Evolutionary conservation across 805 yeast species (phyloP), one percentile per base, ranked within the genome.

Genomic region (Candida piceae): DNA sequence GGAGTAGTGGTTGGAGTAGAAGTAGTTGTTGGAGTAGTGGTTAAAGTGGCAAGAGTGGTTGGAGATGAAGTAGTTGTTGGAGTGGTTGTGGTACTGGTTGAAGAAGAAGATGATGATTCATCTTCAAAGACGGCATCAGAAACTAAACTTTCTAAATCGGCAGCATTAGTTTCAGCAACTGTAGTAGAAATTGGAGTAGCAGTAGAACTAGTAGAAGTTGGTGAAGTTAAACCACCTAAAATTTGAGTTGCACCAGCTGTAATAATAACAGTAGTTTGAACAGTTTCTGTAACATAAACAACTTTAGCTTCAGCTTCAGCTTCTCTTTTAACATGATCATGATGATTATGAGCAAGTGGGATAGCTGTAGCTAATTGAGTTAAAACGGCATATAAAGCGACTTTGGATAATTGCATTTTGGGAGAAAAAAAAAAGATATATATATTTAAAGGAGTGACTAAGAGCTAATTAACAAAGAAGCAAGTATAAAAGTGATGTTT

Each of bases 231-330:
- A n/a, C 21, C 36, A 20, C 46, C 52, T 16, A 48, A 21, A 15
- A 41, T 39, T 29, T 44, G 44, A 12, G 52, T 49, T 4, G 47
- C 42, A 27, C 41, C 56, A 5, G 44, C 52, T 12, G 44, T 45
- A 32, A 55, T 46, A 22, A 44, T 30, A 13, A 53, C 51, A 4
- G 58, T 53, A 4, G 46, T 45, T 27, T 42, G 29, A 19, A 50
- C 52, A 15, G 49, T 44, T 31, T 46, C 29, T 2, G 57, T 52
- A 13, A 53, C 57, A n/a, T 39, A 40, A n/a, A 48, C 43, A 15
- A 45, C 26, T n/a, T 45, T 39, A 25, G 38, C 30, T 4, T 33
- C 22, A 13, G 52, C 44, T 23, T 45, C 47, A 3, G 48, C 44
- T 7, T 42, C 46, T 41, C 52, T 46, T 26, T 46, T 47, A 4